Conservation (phyloP, 768 basidiomycete genomes). For the Russula earlei region DNA sequence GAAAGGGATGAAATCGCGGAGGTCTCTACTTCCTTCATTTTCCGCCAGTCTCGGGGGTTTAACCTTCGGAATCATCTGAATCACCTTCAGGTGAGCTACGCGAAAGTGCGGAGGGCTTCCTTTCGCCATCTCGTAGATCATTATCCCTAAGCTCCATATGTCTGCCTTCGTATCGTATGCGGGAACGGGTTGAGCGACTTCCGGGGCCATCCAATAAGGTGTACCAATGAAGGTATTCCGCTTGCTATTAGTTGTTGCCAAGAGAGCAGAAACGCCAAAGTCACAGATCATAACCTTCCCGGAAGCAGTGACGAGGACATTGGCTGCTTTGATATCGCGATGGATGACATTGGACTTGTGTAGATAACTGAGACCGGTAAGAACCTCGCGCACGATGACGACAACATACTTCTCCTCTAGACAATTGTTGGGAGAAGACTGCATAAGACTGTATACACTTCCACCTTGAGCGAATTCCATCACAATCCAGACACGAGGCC, state of each 20-base stretch:
- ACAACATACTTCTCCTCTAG: constrained; percentile 87
- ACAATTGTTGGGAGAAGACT: constrained; percentile 61
- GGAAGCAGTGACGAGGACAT: constrained; percentile 79
- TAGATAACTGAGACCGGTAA: constrained; percentile 78
- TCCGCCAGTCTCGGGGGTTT: constrained; percentile 77
- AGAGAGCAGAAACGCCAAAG: constrained; percentile 94
- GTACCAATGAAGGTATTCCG: constrained; percentile 95
- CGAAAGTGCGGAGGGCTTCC: constrained; percentile 93
- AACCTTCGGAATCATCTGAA: constrained; percentile 80
- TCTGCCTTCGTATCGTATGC: constrained; percentile 96
- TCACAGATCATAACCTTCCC: constrained; percentile 95
- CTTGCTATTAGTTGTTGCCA: constrained; percentile 78
- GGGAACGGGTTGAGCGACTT: constrained; percentile 84
- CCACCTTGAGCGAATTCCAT: constrained; percentile 98
- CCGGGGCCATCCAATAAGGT: constrained; percentile 99
- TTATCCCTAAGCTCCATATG: constrained; percentile 96
- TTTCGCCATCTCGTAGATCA: constrained; percentile 92
- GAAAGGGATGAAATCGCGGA: constrained; percentile 78
- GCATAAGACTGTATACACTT: constrained; percentile 88
- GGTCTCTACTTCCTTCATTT: constrained; percentile 68
- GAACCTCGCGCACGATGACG: constrained; percentile 82
- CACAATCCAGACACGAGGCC: constrained; percentile 95
- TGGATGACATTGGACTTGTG: constrained; percentile 95
- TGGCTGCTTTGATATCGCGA: constrained; percentile 96
- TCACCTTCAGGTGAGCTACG: constrained; percentile 68